These are phyloP conservation scores for Tulasnella sp. DNA, from an alignment of 768 basidiomycete species.

Conservation along the genomic window DNA sequence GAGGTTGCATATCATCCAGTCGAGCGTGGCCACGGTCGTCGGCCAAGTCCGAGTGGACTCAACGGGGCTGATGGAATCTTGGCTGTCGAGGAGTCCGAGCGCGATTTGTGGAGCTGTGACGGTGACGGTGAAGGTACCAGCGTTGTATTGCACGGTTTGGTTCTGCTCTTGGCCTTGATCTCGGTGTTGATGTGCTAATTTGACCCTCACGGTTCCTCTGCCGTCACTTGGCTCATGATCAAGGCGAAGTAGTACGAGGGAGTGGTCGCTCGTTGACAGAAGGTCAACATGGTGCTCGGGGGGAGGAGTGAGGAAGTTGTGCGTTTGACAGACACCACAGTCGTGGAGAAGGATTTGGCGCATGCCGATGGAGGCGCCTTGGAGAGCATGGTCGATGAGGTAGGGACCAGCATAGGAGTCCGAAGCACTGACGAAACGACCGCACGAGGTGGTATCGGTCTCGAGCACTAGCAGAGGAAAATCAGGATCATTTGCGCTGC, in stretches of 20 bases:
- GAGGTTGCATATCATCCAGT: no score
- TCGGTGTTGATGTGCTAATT: no score
- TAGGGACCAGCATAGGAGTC: constrained; percentile 61
- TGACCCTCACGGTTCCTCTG: no score
- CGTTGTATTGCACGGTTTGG: constrained; percentile 16
- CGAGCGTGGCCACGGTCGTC: constrained; percentile 6
- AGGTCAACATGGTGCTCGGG: constrained; percentile 52
- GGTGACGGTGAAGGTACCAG: constrained; percentile 11
- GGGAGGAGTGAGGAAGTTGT: constrained; percentile 54
- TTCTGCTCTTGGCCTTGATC: constrained; percentile 40
- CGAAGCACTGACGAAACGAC: constrained; percentile 51
- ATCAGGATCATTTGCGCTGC: neutral
- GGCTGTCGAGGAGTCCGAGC: constrained; percentile 13
- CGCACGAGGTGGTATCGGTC: constrained; percentile 51
- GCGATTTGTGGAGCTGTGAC: constrained; percentile 27
- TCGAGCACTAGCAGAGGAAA: constrained; percentile 39
- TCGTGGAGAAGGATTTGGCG: constrained; percentile 46
- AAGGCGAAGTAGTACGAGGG: constrained; percentile 71
- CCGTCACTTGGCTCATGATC: constrained; percentile 65
- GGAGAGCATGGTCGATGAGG: constrained; percentile 57
- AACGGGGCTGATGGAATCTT: no score
- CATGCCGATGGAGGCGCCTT: constrained; percentile 53
- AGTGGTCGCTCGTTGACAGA: constrained; percentile 69
- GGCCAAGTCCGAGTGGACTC: no score
- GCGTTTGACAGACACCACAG: constrained; percentile 39